Conservation (phyloP, 345 rosid genomes). For the Sonneratia caseolaris region DNA sequence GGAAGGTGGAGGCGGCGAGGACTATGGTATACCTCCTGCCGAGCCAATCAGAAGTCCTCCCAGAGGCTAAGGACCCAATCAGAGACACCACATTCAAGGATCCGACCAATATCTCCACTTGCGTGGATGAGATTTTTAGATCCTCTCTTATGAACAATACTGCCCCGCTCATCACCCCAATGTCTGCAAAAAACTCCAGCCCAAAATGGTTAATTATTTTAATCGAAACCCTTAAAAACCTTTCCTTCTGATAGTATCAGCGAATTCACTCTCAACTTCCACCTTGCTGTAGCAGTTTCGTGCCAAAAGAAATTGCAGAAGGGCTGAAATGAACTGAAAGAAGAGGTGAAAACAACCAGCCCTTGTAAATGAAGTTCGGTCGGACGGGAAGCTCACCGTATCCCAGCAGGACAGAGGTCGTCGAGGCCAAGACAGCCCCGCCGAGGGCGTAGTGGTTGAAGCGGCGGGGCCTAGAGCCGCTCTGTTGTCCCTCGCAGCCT, state of each 20-base stretch:
- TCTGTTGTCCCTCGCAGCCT: not conserved
- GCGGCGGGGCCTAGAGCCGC: slow-evolving; percentile 3
- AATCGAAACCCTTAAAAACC: not conserved
- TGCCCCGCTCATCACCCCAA: slow-evolving; percentile 68
- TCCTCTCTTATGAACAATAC: slow-evolving; percentile 41
- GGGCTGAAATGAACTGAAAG: not conserved
- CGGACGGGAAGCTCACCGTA: slow-evolving; percentile 33
- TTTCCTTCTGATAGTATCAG: not conserved
- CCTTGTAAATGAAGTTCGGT: too few relatives aligned
- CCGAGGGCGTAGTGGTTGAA: slow-evolving; percentile 48
- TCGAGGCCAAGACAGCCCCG: slow-evolving; percentile 61
- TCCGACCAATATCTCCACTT: slow-evolving; percentile 58
- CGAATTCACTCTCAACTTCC: not conserved
- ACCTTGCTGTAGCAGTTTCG: not conserved
- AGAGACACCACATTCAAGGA: slow-evolving; percentile 47
- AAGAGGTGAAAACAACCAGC: too few relatives aligned
- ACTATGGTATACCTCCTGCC: slow-evolving; percentile 64
- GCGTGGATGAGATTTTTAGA: slow-evolving; percentile 31
- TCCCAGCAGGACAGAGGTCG: slow-evolving; percentile 58
- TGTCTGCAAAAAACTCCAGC: slow-evolving; percentile 25
- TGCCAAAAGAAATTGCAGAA: too few relatives aligned
- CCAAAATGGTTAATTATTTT: not conserved
- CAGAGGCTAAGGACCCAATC: slow-evolving; percentile 52
- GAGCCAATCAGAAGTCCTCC: slow-evolving; percentile 54
- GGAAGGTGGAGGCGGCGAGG: slow-evolving; percentile 51